phyloP scores from a whole-genome alignment of 1,139 yeast species.

The Taphrina populina region DNA sequence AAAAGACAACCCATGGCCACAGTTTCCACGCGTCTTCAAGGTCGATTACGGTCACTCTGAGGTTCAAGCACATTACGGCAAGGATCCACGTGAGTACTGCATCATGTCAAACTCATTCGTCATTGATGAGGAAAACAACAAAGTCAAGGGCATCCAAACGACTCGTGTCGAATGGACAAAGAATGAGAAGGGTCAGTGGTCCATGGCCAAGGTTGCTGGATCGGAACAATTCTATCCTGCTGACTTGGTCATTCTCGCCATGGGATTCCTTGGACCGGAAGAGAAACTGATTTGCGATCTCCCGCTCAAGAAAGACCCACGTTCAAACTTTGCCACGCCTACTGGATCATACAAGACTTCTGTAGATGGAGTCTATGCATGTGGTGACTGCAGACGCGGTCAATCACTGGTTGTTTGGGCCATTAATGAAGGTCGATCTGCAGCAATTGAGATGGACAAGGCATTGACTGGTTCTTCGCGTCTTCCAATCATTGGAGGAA shows the following conservation, averaged over 20 bases:
- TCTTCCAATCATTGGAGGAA: slow-evolving; percentile 91
- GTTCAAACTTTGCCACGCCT: slow-evolving; percentile 78
- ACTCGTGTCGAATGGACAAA: slow-evolving; percentile 98
- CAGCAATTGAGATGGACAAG: slow-evolving; percentile 89
- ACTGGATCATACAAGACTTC: slow-evolving; percentile 64
- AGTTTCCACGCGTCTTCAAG: slow-evolving; percentile 97
- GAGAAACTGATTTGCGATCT: slow-evolving; percentile 58
- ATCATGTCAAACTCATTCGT: slow-evolving; percentile 92
- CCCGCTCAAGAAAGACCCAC: slow-evolving; percentile 67
- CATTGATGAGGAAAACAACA: slow-evolving; percentile 82
- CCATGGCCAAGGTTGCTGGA: slow-evolving; percentile 96
- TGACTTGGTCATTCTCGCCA: slow-evolving; percentile 85
- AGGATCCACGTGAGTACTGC: slow-evolving; percentile 96
- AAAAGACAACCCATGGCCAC: slow-evolving; percentile 99
- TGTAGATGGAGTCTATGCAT: slow-evolving; percentile 73
- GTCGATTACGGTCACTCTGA: slow-evolving; percentile 98
- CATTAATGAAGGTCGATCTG: slow-evolving; percentile 97
- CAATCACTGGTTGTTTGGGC: slow-evolving; percentile 99
- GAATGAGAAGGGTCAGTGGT: slow-evolving; percentile 96
- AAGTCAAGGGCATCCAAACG: slow-evolving; percentile 65
- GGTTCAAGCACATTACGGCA: slow-evolving; percentile 90
- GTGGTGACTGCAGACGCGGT: slow-evolving; percentile 99
- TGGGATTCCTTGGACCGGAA: slow-evolving; percentile 98
- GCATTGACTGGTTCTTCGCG: slow-evolving; percentile 74
- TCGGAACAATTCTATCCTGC: slow-evolving; percentile 94